Percentiles rank a stretch among this genome's conserved stretches.
Evolutionary conservation across 495 filamentous ascomycete genomes (phyloP).

Genomic region (Haplographium delicatum): DNA sequence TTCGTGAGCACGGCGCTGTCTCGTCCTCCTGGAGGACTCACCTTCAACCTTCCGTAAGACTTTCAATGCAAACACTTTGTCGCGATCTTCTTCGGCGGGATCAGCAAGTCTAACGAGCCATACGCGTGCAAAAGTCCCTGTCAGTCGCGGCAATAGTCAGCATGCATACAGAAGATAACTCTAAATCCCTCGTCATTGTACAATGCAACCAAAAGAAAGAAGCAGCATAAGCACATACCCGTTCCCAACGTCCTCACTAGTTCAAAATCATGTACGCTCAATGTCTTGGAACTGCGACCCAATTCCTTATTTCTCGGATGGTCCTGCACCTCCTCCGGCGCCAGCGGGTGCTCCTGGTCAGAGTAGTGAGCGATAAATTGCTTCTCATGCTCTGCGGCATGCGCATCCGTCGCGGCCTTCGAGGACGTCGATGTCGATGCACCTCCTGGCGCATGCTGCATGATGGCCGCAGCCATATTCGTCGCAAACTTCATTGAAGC

Average conservation of each 20-base stretch:
- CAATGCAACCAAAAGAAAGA: constrained; percentile 2
- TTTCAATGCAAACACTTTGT: constrained; percentile 88
- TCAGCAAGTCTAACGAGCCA: constrained; percentile 67
- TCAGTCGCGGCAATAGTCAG: constrained; percentile 1
- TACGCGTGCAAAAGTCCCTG: constrained; percentile 94
- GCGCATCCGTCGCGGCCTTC: not conserved
- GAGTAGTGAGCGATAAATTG: constrained; percentile 39
- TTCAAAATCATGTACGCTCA: constrained; percentile 68
- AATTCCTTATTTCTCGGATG: constrained; percentile 53
- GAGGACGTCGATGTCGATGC: not conserved
- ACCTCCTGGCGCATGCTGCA: not conserved
- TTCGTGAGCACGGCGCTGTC: constrained; percentile 14
- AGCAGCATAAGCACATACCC: constrained; percentile 43
- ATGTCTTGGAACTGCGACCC: constrained; percentile 46
- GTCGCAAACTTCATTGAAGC: not conserved
- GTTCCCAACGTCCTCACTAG: constrained; percentile 88
- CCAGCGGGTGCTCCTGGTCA: constrained; percentile 45
- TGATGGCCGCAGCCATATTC: not conserved
- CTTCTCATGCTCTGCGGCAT: constrained; percentile 30
- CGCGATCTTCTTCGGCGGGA: constrained; percentile 49
- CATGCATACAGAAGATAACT: constrained; percentile 32
- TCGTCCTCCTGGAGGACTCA: constrained; percentile 19
- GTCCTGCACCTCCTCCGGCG: constrained; percentile 48
- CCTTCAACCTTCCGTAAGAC: constrained; percentile 82
- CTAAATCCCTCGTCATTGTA: constrained; percentile 8